Conservation (phyloP, 1,284 basidiomycete species). For the Tilletia caries region DNA sequence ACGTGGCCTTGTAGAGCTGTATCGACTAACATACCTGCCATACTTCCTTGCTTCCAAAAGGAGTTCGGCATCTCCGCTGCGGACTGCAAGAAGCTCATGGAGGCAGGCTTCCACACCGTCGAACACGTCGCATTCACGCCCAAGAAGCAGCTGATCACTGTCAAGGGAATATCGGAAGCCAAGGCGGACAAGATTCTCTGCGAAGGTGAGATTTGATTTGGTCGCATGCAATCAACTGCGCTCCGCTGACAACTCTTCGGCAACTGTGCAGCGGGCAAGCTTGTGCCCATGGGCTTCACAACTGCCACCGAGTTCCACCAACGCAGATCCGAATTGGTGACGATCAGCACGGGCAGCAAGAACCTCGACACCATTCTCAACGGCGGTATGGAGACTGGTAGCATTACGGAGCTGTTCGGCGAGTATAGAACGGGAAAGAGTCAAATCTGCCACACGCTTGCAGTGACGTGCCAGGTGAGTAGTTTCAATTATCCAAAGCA, state of each 20-base stretch:
- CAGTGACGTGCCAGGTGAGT: slow-evolving; percentile 83
- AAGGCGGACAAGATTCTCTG: slow-evolving; percentile 95
- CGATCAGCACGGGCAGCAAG: slow-evolving; percentile 94
- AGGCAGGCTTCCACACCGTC: slow-evolving; percentile 87
- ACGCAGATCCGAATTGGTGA: slow-evolving; percentile 88
- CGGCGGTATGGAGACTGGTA: slow-evolving; percentile 96
- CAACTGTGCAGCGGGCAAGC: slow-evolving; percentile 72
- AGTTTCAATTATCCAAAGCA: neutral
- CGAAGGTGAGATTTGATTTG: slow-evolving; percentile 81
- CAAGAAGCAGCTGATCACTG: slow-evolving; percentile 83
- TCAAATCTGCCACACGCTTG: slow-evolving; percentile 95
- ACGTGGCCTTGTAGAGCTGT: neutral
- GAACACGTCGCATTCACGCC: slow-evolving; percentile 96
- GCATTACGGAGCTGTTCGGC: slow-evolving; percentile 96
- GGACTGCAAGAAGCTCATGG: slow-evolving; percentile 93
- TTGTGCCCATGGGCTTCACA: slow-evolving; percentile 95
- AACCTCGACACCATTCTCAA: slow-evolving; percentile 93
- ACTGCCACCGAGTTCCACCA: slow-evolving; percentile 94
- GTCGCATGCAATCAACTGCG: no score
- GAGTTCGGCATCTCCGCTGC: slow-evolving; percentile 85
- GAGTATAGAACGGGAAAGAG: slow-evolving; percentile 99
- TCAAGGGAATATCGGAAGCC: slow-evolving; percentile 95
- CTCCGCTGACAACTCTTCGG: no score
- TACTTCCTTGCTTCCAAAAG: slow-evolving; percentile 36
- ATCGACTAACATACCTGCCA: no score